Conservation (phyloP, 2,329 filamentous ascomycete genomes). For the Venturia aucupariae region DNA sequence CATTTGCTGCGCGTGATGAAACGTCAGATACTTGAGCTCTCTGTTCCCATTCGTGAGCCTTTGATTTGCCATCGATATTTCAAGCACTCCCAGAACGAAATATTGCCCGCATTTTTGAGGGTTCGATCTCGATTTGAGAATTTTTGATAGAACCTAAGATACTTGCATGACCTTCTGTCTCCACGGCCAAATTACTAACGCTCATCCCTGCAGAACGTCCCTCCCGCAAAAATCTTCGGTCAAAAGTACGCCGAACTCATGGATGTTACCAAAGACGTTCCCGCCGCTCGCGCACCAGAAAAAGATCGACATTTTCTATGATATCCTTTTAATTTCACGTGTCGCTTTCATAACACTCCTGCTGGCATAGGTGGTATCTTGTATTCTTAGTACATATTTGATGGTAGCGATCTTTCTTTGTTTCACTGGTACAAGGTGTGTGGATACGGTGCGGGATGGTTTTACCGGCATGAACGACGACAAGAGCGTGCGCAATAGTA, state of each 20-base stretch:
- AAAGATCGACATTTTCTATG: slow-evolving; percentile 2
- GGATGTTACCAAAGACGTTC: slow-evolving; percentile 1
- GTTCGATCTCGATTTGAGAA: background rate
- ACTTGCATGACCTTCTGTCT: background rate
- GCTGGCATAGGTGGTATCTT: background rate
- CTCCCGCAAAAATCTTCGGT: background rate
- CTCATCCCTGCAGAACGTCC: background rate
- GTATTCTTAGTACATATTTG: slow-evolving; percentile 1
- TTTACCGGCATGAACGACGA: background rate
- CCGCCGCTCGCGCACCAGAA: background rate
- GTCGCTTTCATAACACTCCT: background rate
- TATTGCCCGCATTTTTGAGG: background rate
- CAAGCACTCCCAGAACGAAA: background rate
- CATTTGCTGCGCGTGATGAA: too few species aligned
- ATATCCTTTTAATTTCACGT: background rate
- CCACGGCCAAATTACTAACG: background rate
- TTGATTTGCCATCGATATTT: background rate
- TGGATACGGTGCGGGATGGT: background rate
- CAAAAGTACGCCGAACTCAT: slow-evolving; percentile 1
- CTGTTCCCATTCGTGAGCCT: too few species aligned
- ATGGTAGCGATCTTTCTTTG: background rate
- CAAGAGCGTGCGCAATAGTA: background rate
- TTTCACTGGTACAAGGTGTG: background rate
- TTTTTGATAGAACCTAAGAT: background rate
- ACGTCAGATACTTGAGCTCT: too few species aligned